Base-by-base conservation (phyloP, 1,139 yeast genomes). In the Saccharomyces hybrid region DNA sequence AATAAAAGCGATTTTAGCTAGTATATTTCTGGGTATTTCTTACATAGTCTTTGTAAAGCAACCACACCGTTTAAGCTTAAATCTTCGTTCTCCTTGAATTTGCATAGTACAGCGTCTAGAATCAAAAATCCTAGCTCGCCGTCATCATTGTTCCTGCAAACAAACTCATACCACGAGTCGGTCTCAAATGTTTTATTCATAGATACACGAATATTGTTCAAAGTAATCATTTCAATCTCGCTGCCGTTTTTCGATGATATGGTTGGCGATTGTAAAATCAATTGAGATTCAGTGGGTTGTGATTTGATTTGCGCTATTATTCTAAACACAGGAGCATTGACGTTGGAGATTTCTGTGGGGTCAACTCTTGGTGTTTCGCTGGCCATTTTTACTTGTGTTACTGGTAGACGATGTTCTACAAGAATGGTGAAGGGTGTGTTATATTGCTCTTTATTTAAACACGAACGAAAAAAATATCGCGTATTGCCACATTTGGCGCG, bases 321-420 rank as follows among this genome's bases (percentile, higher is more conserved):
- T 42, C 72, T 62, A 54, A 68, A 68, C 34, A 68, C 68, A 6
- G 70, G 62, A 7, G 62, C 57, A 16, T 55, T 51, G 26, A 57
- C 59, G 48, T 55, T 58, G 26, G 63, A 56, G 5, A 68, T 57
- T 44, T 66, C 65, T 34, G 61, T 58, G n/a, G 72, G 70, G 49
- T 65, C 68, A 42, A 68, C 53, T 55, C 72, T 63, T 38, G 71
- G 71, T 3, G 72, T 68, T 55, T 65, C 70, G 55, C 65, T 66
- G 19, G 70, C 65, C 71, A 67, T 67, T 19, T n/a, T 34, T 27
- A 13, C 44, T 38, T 52, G 32, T 32, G 16, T 34, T 29, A 29
- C 23, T 41, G 46, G 16, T 25, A 41, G 47, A 25, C 48, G 13
- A 46, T 27, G 23, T 27, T 5, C 5, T 27, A 25, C 34, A 32